phyloP scores from a whole-genome alignment of 1,139 yeast species.

The Geotrichum phurueaensis region DNA sequence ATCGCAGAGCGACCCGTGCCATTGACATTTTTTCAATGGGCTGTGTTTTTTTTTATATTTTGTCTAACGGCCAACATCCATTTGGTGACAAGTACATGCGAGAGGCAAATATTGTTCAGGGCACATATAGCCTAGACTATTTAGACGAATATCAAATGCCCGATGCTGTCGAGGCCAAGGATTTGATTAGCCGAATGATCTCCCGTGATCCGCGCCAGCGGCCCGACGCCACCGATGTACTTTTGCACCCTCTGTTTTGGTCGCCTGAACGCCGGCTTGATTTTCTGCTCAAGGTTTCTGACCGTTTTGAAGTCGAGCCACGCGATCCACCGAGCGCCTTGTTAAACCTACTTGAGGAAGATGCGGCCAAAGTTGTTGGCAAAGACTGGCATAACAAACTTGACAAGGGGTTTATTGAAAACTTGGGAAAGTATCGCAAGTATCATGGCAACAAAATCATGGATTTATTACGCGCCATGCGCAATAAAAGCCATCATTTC shows the following conservation, averaged over 20 bases:
- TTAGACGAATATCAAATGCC: conserved; percentile 41
- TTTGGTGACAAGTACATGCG: conserved; percentile 85
- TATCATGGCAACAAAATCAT: conserved; percentile 71
- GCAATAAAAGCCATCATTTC: conserved; percentile 90
- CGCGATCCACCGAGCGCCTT: conserved; percentile 80
- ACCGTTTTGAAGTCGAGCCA: conserved; percentile 79
- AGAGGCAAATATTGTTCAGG: conserved; percentile 81
- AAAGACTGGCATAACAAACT: conserved; percentile 74
- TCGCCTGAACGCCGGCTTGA: conserved; percentile 64
- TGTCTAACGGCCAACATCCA: conserved; percentile 86
- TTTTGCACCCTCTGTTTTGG: conserved; percentile 92
- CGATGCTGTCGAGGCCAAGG: conserved; percentile 56
- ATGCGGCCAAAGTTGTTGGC: conserved; percentile 49
- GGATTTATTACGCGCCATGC: conserved; percentile 80
- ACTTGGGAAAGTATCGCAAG: conserved; percentile 84
- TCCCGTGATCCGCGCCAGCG: conserved; percentile 57
- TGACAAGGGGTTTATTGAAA: conserved; percentile 65
- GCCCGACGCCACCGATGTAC: conserved; percentile 61
- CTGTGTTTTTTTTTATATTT: conserved; percentile 82
- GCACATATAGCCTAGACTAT: conserved; percentile 51
- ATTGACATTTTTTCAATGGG: conserved; percentile 93
- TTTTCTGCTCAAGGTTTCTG: conserved; percentile 79
- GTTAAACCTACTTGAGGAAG: conserved; percentile 53
- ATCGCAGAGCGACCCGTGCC: conserved; percentile 74
- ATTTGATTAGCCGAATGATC: conserved; percentile 70